These are phyloP conservation scores for Pholiota adiposa DNA, from an alignment of 1,284 basidiomycete genomes.

Conservation along the genomic window DNA sequence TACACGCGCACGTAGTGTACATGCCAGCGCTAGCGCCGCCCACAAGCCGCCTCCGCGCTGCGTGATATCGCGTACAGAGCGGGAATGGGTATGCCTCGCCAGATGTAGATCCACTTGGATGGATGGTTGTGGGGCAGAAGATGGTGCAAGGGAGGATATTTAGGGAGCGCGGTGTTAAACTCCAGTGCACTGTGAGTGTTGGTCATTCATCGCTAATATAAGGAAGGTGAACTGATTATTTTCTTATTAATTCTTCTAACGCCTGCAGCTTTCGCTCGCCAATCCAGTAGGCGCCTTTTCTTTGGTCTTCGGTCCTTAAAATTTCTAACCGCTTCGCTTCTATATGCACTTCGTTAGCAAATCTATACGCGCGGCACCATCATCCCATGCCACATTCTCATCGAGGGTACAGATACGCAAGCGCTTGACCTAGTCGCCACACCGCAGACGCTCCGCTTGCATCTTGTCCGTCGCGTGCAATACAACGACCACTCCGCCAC, in stretches of 20 bases:
- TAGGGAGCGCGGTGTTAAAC: conserved; percentile 31
- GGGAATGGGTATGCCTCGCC: conserved; percentile 30
- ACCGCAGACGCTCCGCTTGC: conserved; percentile 33
- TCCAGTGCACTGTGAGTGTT: conserved; percentile 37
- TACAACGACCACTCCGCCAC: conserved; percentile 25
- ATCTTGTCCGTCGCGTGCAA: conserved; percentile 36
- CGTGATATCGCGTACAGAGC: conserved; percentile 33
- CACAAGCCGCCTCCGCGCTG: conserved; percentile 31
- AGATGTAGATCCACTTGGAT: conserved; percentile 40
- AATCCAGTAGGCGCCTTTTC: conserved; percentile 33
- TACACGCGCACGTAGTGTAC: conserved; percentile 30
- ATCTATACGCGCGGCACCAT: conserved; percentile 45
- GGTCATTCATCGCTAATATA: no score
- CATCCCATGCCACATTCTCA: conserved; percentile 38
- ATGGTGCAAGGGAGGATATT: conserved; percentile 37
- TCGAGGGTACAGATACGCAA: conserved; percentile 35
- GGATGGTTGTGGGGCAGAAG: conserved; percentile 34
- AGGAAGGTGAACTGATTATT: neutral
- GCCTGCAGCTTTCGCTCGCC: conserved; percentile 39
- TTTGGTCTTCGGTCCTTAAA: neutral
- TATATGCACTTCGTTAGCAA: conserved; percentile 34
- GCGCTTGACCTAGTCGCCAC: conserved; percentile 38
- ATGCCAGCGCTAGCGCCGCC: conserved; percentile 38
- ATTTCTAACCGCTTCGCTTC: no score
- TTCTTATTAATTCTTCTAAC: no score